Percentiles rank a stretch among this genome's conserved stretches.
phyloP scores from a whole-genome alignment of 1,284 basidiomycete species.

The Boletus subluridellus region DNA sequence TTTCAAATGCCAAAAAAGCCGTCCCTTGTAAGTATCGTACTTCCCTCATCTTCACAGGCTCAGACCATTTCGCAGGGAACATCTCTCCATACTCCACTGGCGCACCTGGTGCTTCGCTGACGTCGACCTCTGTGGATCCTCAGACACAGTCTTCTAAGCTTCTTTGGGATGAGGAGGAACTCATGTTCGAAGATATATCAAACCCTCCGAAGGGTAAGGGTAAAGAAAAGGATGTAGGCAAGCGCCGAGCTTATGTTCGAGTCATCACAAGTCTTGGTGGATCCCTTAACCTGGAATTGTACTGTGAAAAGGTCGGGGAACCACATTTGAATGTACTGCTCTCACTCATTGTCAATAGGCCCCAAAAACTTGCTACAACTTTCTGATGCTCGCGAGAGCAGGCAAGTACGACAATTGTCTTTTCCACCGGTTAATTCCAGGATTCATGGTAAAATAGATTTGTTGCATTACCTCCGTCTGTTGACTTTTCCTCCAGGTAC shows the following conservation, averaged over 20 bases:
- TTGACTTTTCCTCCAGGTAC: constrained; percentile 52
- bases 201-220: constrained; percentile 74
- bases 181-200: constrained; percentile 89
- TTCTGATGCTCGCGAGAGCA: constrained; percentile 83
- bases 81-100: constrained; percentile 88
- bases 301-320: constrained; percentile 72
- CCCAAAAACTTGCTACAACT: constrained; percentile 98
- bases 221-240: constrained; percentile 89
- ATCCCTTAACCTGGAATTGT: constrained; percentile 87
- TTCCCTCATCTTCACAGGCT: constrained; percentile 2
- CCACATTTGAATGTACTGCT: background rate
- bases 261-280: constrained; percentile 88
- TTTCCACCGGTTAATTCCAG: constrained; percentile 94
- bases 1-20: constrained; percentile 48
- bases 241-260: constrained; percentile 85
- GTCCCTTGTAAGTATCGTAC: constrained; percentile 56
- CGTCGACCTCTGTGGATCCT: constrained; percentile 87
- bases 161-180: constrained; percentile 89
- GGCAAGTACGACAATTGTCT: constrained; percentile 88
- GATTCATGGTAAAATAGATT: constrained; percentile 78
- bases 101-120: constrained; percentile 88
- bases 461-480: background rate
- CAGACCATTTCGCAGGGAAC: constrained; percentile 60
- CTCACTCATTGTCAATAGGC: constrained; percentile 49
- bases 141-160: constrained; percentile 75